Evolutionary conservation across 495 filamentous ascomycete genomes (phyloP), one percentile per base, ranked within the genome.

Genomic region (Penicillium alfredii): DNA sequence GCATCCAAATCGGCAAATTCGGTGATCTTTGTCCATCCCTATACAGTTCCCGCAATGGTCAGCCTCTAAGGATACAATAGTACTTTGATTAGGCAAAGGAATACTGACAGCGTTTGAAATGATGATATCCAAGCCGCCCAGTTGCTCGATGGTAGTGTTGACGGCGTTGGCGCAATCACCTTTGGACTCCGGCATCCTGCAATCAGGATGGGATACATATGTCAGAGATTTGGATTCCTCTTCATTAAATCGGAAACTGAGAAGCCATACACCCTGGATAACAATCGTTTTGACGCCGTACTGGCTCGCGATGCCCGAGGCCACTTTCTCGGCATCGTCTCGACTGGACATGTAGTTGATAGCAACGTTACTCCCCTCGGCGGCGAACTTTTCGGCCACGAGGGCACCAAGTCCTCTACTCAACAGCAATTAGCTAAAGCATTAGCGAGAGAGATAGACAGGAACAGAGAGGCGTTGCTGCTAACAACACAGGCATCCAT

Each of bases 51-150:
- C n/a, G n/a, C n/a, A n/a, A n/a, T n/a, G n/a, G n/a, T n/a, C n/a
- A n/a, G n/a, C n/a, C n/a, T n/a, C n/a, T n/a, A n/a, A n/a, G n/a
- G n/a, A n/a, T n/a, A n/a, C n/a, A n/a, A n/a, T n/a, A 7, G 11
- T 6, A 12, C 28, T 14, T 11, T 27, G 30, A 47, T 28, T 46
- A 30, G 8, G 15, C 1, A 7, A 2, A n/a, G 17, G 12, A 10
- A 23, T 9, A 49, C 79, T 42, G 44, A 83, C 82, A 8, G 83
- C 82, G 57, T 88, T 86, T 0, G 77, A 80, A 31, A 86, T 65
- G 3, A 88, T 57, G 20, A 84, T 69, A 60, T 88, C 83, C 13
- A 88, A 51, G 1, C 82, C 81, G 4, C 82, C 81, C 4, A 85
- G 54, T 20, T 69, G 56, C 38, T 74, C 63, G 33, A 78, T 71